phyloP scores from a whole-genome alignment of 208 protist species.

The Trypanosoma platydactyli region DNA sequence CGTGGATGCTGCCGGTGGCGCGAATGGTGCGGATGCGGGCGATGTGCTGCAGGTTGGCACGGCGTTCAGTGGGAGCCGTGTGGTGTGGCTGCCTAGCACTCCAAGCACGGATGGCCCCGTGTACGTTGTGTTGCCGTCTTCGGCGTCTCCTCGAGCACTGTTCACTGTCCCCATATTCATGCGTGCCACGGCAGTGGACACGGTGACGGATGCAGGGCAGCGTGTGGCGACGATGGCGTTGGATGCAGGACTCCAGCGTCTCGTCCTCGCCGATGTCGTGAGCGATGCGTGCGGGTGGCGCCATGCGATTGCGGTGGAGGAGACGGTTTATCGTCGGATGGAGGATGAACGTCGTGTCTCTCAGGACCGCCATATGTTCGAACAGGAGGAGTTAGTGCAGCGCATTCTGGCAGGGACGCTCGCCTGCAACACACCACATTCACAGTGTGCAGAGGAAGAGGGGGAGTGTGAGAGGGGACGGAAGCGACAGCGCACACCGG shows the following conservation, averaged over 20 bases:
- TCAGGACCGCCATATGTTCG: conserved; percentile 21
- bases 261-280: conserved; percentile 55
- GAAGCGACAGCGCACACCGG: conserved; percentile 1
- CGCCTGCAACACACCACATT: conserved; percentile 35
- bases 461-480: background rate
- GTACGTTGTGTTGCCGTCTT: conserved; percentile 44
- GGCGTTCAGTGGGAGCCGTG: conserved; percentile 39
- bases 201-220: background rate
- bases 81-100: conserved; percentile 36
- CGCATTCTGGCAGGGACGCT: conserved; percentile 35
- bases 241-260: conserved; percentile 18
- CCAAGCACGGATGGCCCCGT: conserved; percentile 39
- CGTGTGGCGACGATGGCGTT: conserved; percentile 2
- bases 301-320: conserved; percentile 47
- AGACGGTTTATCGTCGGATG: conserved; percentile 36
- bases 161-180: conserved; percentile 22
- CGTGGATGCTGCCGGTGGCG: background rate
- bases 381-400: conserved; percentile 37
- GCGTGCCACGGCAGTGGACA: background rate
- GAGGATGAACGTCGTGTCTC: conserved; percentile 29
- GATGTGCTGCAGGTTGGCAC: conserved; percentile 24
- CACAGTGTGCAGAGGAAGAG: background rate
- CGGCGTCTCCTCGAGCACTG: conserved; percentile 8
- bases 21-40: background rate
- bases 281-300: conserved; percentile 39